phyloP scores from a whole-genome alignment of 23 red algal genomes.

The Gracilaria domingensis region DNA sequence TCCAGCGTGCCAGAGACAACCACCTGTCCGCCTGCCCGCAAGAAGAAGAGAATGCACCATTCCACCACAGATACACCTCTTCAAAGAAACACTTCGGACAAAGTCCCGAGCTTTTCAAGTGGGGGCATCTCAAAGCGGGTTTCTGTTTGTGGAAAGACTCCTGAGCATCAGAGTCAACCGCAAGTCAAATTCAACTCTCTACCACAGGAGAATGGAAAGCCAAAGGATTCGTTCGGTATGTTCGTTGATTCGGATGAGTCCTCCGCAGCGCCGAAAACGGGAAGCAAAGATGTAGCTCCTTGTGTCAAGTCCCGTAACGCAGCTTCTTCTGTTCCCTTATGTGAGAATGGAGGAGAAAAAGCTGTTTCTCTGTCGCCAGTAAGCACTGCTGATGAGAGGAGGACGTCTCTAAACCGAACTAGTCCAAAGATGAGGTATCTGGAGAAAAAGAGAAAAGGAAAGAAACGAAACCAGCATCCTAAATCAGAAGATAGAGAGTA shows the following conservation, averaged over 20 bases:
- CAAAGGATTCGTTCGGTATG: background rate
- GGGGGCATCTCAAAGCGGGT: background rate
- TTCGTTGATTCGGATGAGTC: background rate
- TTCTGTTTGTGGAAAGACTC: background rate
- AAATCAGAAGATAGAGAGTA: conserved; percentile 18
- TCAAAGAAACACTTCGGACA: background rate
- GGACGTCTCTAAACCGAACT: background rate
- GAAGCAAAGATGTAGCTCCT: background rate
- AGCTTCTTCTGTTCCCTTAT: background rate
- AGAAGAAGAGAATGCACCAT: background rate
- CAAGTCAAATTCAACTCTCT: background rate
- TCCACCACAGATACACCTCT: background rate
- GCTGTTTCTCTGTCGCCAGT: background rate
- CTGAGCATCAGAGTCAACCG: background rate
- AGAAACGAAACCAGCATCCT: background rate
- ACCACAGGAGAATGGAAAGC: background rate
- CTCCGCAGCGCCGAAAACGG: background rate
- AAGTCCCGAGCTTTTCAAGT: background rate
- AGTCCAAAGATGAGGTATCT: background rate
- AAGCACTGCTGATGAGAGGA: background rate
- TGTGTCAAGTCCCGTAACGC: background rate
- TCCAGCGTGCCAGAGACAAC: background rate
- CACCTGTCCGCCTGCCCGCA: background rate
- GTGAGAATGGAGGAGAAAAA: background rate
- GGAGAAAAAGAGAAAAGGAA: background rate